These are phyloP conservation scores for Fusarium floridanum DNA, from an alignment of 2,329 filamentous ascomycete genomes.

Conservation along the genomic window DNA sequence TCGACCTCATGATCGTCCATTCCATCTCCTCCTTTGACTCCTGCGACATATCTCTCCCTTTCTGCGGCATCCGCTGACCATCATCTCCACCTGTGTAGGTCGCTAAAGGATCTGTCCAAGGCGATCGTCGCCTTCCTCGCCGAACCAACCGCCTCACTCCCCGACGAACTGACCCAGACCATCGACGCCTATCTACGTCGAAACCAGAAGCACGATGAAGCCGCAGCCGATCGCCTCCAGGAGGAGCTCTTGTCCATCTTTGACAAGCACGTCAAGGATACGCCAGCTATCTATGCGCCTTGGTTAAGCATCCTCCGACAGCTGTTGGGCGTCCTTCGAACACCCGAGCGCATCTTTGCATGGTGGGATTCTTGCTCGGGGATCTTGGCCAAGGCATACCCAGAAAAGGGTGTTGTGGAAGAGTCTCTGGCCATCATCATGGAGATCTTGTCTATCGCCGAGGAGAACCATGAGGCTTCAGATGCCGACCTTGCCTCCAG, in stretches of 20 bases:
- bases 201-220: slow-evolving; percentile 76
- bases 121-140: slow-evolving; percentile 64
- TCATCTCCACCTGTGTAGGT: slow-evolving; percentile 54
- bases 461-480: slow-evolving; percentile 63
- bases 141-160: slow-evolving; percentile 71
- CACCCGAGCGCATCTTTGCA: slow-evolving; percentile 71
- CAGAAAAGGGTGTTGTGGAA: slow-evolving; percentile 72
- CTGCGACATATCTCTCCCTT: slow-evolving; percentile 25
- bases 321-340: slow-evolving; percentile 73
- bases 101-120: slow-evolving; percentile 72
- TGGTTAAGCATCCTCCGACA: slow-evolving; percentile 77
- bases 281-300: slow-evolving; percentile 69
- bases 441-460: slow-evolving; percentile 73
- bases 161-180: slow-evolving; percentile 71
- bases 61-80: slow-evolving; percentile 33
- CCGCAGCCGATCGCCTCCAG: slow-evolving; percentile 76
- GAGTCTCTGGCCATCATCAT: slow-evolving; percentile 76
- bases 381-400: slow-evolving; percentile 62
- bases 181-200: slow-evolving; percentile 77
- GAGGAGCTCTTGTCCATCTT: slow-evolving; percentile 79
- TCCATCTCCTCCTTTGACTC: slow-evolving; percentile 28
- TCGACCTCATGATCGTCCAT: slow-evolving; percentile 29
- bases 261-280: slow-evolving; percentile 71
- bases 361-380: slow-evolving; percentile 75
- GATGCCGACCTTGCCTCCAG: slow-evolving; percentile 58